Evolutionary conservation across 768 basidiomycete genomes (phyloP).

Genomic region (Amanita polypyramis): DNA sequence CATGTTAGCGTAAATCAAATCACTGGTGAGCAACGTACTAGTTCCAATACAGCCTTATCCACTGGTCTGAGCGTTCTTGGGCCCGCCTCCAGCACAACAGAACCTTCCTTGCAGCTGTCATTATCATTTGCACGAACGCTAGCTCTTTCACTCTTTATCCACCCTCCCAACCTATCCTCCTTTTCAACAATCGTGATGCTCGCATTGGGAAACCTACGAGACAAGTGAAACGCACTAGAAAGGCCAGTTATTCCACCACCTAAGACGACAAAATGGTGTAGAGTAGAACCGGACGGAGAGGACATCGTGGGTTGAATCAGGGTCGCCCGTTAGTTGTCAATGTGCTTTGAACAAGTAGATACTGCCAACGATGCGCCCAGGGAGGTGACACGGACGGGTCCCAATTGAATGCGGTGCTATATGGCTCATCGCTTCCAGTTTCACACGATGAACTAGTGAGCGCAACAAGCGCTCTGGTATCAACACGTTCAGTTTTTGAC

Average conservation of each 20-base stretch:
- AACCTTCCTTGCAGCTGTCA: constrained; percentile 26
- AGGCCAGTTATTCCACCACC: constrained; percentile 34
- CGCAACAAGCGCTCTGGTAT: no score
- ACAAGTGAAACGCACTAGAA: constrained; percentile 69
- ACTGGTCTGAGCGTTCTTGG: constrained; percentile 81
- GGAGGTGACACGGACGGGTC: no score
- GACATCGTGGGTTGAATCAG: no score
- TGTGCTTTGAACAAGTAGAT: no score
- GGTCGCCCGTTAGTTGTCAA: no score
- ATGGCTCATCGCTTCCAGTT: no score
- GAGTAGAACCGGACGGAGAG: no score
- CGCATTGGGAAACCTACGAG: constrained; percentile 48
- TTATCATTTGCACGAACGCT: constrained; percentile 18
- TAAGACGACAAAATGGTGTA: constrained; percentile 8
- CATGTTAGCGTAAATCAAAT: background rate
- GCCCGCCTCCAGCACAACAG: constrained; percentile 71
- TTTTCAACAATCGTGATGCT: constrained; percentile 65
- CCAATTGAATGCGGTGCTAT: no score
- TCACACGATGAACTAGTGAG: no score
- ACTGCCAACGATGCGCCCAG: no score
- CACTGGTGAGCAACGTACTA: constrained; percentile 40
- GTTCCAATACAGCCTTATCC: constrained; percentile 59
- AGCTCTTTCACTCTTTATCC: constrained; percentile 60
- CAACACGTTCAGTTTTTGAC: no score
- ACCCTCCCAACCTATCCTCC: constrained; percentile 65